Conservation (phyloP, 1,284 basidiomycete species). For the Ceratobasidium sp. region DNA sequence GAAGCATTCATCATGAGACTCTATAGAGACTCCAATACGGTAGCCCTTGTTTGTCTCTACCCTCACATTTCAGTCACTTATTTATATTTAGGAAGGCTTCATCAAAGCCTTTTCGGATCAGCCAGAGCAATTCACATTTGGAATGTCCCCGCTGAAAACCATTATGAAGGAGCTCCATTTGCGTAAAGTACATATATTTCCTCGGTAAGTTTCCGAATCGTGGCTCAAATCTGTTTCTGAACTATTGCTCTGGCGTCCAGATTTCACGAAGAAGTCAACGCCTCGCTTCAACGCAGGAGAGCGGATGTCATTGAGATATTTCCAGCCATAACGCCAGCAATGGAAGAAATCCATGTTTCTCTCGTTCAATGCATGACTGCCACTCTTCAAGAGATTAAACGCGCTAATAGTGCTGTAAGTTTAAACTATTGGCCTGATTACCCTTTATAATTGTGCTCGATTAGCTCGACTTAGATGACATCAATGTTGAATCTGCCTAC, state of each 20-base stretch:
- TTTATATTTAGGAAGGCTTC: conserved; percentile 75
- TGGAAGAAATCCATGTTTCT: conserved; percentile 92
- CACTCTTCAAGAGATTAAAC: conserved; percentile 91
- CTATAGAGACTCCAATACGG: conserved; percentile 86
- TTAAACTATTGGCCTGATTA: conserved; percentile 6
- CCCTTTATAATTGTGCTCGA: neutral
- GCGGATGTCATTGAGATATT: conserved; percentile 95
- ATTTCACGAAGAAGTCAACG: conserved; percentile 90
- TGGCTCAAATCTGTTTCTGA: neutral
- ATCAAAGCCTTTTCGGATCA: conserved; percentile 98
- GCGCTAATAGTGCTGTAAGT: conserved; percentile 84
- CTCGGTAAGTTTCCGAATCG: conserved; percentile 69
- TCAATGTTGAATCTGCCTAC: conserved; percentile 94
- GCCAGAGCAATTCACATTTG: conserved; percentile 93
- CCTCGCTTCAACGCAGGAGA: conserved; percentile 81
- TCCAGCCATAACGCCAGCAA: conserved; percentile 86
- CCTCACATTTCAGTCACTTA: neutral
- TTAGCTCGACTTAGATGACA: conserved; percentile 94
- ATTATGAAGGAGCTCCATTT: conserved; percentile 95
- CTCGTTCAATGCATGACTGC: conserved; percentile 96
- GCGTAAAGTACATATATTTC: conserved; percentile 91
- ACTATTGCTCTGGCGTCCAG: conserved; percentile 60
- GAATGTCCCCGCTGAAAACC: conserved; percentile 90
- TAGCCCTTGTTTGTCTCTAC: conserved; percentile 50
- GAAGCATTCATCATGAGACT: conserved; percentile 94